A percentile compares a stretch with the other conserved stretches of the same genome.
phyloP scores from a whole-genome alignment of 257 asterid genomes.

The Forsythia viridissima region DNA sequence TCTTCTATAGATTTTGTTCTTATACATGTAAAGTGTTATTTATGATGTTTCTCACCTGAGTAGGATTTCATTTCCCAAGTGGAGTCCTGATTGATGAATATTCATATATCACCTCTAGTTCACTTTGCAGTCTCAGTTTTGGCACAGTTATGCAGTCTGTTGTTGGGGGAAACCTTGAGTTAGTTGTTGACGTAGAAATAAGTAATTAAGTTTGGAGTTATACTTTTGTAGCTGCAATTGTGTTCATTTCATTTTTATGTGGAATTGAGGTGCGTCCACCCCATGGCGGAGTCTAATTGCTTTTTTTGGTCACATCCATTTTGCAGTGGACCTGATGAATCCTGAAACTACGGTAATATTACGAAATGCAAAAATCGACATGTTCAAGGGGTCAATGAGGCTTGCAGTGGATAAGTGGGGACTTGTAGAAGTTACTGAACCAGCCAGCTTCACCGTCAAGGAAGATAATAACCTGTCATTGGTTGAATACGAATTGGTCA shows the following conservation, averaged over 20 bases:
- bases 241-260: not conserved
- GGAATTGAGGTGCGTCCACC: not conserved
- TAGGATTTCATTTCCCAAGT: not conserved
- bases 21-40: too few species aligned
- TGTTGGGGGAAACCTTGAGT: not conserved
- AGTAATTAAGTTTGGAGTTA: not conserved
- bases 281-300: not conserved
- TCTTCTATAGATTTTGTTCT: not conserved
- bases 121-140: not conserved
- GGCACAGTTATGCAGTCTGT: not conserved
- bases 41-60: not conserved
- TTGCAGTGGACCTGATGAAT: constrained; percentile 67
- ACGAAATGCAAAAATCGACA: constrained; percentile 75
- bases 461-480: constrained; percentile 64
- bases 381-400: constrained; percentile 89
- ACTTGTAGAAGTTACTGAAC: constrained; percentile 43
- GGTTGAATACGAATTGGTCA: constrained; percentile 68
- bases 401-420: constrained; percentile 77
- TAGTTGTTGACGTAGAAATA: not conserved
- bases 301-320: not conserved
- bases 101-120: not conserved
- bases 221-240: not conserved
- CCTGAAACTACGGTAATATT: constrained; percentile 51
- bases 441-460: constrained; percentile 52
- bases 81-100: not conserved